phyloP scores from a whole-genome alignment of 164 flowering plant genomes.

The Malania oleifera region DNA sequence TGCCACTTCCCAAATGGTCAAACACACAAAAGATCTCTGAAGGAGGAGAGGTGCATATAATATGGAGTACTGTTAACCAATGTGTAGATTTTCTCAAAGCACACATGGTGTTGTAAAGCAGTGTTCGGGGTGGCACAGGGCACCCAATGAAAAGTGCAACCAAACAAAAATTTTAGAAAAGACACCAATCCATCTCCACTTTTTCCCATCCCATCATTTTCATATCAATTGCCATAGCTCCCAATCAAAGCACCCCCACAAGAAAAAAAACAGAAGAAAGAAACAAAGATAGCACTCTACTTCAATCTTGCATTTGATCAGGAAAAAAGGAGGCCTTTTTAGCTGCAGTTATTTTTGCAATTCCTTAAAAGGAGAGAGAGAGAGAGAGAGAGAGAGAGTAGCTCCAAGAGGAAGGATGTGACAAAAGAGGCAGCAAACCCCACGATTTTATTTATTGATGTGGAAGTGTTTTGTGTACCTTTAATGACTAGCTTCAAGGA shows the following conservation, averaged over 20 bases:
- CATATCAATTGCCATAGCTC: background rate
- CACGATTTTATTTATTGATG: too few relatives aligned
- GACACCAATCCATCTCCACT: background rate
- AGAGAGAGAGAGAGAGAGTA: background rate
- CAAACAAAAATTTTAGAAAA: background rate
- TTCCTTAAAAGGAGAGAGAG: background rate
- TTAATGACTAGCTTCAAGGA: too few relatives aligned
- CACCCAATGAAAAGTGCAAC: background rate
- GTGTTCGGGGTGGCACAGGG: too few relatives aligned
- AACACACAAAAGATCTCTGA: too few relatives aligned
- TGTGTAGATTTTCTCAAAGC: background rate
- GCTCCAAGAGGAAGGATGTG: background rate
- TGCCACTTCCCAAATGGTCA: too few relatives aligned
- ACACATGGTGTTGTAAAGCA: too few relatives aligned
- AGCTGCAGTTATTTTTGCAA: too few relatives aligned
- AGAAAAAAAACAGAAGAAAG: too few relatives aligned
- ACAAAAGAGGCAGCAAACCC: background rate
- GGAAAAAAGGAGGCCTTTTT: too few relatives aligned
- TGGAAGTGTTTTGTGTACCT: too few relatives aligned
- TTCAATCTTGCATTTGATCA: too few relatives aligned
- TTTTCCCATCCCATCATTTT: conserved; percentile 1
- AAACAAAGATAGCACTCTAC: too few relatives aligned
- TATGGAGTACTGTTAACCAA: background rate
- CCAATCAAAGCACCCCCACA: background rate
- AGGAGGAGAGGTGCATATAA: background rate